phyloP scores from a whole-genome alignment of 768 basidiomycete species.

The Amanita jacksonii region DNA sequence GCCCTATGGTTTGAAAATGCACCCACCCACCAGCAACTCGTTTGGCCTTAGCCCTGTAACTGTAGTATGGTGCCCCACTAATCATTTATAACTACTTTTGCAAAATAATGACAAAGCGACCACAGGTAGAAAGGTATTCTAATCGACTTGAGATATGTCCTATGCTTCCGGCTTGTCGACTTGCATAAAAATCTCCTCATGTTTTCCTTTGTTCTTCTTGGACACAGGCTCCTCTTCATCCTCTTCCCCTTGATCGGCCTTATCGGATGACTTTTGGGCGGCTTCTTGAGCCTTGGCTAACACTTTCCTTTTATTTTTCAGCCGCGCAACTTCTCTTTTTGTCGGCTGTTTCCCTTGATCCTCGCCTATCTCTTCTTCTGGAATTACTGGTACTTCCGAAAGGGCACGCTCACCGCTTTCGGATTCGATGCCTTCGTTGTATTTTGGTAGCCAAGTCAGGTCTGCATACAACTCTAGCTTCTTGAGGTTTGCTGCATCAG shows the following conservation, averaged over 20 bases:
- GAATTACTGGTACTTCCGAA: neutral
- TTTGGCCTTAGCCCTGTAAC: too few relatives aligned
- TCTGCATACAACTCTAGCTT: slow-evolving; percentile 51
- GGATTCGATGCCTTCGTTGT: slow-evolving; percentile 24
- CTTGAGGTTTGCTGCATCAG: slow-evolving; percentile 37
- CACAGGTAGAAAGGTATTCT: too few relatives aligned
- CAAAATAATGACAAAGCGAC: too few relatives aligned
- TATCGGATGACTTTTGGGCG: neutral
- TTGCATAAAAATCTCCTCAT: neutral
- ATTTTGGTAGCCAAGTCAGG: slow-evolving; percentile 53
- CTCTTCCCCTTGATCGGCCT: neutral
- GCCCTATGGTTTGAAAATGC: too few relatives aligned
- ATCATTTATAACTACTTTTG: too few relatives aligned
- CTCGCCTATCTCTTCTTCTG: slow-evolving; percentile 12
- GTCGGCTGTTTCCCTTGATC: slow-evolving; percentile 21
- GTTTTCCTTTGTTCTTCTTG: neutral
- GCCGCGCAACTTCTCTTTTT: slow-evolving; percentile 39
- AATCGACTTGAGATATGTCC: neutral
- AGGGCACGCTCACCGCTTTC: neutral
- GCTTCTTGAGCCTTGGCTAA: slow-evolving; percentile 21
- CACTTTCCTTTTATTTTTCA: slow-evolving; percentile 42
- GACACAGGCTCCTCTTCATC: slow-evolving; percentile 1
- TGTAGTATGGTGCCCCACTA: too few relatives aligned
- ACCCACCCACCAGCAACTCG: too few relatives aligned
- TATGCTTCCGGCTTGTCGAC: neutral